A percentile compares a stretch with the other conserved stretches of the same genome.
Evolutionary conservation across 2,329 filamentous ascomycete genomes (phyloP).

Genomic region (Penicillium sp.): DNA sequence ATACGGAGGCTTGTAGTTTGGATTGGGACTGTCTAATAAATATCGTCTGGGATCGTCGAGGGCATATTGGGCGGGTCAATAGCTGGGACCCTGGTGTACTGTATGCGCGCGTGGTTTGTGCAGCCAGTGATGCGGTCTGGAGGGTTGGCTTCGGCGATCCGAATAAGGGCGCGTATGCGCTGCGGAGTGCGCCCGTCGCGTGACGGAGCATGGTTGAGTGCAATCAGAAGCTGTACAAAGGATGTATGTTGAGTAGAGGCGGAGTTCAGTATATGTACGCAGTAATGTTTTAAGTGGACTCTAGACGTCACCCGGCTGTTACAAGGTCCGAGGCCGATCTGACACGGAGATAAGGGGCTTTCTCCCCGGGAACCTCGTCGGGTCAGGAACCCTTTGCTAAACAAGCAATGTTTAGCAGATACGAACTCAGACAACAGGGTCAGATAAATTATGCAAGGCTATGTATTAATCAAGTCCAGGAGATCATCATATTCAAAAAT

Average conservation of each 20-base stretch:
- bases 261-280: not conserved
- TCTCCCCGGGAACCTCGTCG: no score
- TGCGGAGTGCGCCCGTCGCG: constrained; percentile 8
- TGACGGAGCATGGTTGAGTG: not conserved
- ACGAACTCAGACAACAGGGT: no score
- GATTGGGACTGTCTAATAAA: not conserved
- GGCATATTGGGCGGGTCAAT: not conserved
- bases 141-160: constrained; percentile 1
- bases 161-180: not conserved
- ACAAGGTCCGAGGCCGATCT: not conserved
- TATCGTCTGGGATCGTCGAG: not conserved
- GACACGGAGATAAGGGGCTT: not conserved
- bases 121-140: not conserved
- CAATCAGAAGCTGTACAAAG: no score
- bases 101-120: not conserved
- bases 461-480: constrained; percentile 7
- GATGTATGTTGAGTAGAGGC: no score
- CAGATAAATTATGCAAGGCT: constrained; percentile 15
- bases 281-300: not conserved
- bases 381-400: no score
- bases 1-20: not conserved
- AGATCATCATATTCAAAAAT: constrained; percentile 14
- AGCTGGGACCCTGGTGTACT: not conserved
- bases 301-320: not conserved
- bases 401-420: no score